A percentile compares a stretch with the other conserved stretches of the same genome.
phyloP scores from a whole-genome alignment of 331 rosid species.

The Malus hybrid region DNA sequence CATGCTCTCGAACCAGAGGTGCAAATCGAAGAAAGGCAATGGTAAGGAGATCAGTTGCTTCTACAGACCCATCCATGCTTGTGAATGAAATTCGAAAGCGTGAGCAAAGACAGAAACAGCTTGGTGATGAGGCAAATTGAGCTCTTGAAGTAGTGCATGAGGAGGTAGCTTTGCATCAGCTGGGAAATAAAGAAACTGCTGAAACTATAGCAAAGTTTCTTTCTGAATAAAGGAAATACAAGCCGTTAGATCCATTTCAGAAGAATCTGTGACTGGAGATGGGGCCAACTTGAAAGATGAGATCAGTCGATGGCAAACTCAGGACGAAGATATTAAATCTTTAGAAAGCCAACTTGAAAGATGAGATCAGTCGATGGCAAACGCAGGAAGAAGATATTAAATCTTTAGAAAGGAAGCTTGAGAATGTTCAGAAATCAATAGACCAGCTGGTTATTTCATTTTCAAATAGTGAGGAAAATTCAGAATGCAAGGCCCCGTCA shows the following conservation, averaged over 20 bases:
- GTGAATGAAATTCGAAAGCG: constrained; percentile 7
- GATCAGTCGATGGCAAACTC: constrained; percentile 60
- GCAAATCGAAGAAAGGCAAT: constrained; percentile 46
- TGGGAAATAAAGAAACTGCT: constrained; percentile 78
- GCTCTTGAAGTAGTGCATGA: constrained; percentile 88
- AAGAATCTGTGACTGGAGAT: constrained; percentile 52
- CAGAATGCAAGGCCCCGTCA: constrained; percentile 55
- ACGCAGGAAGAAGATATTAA: constrained; percentile 30
- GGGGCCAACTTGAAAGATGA: constrained; percentile 65
- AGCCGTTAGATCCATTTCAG: constrained; percentile 49
- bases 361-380: too few relatives aligned
- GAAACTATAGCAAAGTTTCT: constrained; percentile 71
- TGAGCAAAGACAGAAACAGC: constrained; percentile 79
- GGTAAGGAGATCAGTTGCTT: constrained; percentile 57
- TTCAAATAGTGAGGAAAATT: constrained; percentile 34
- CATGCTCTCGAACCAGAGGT: constrained; percentile 21
- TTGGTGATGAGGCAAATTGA: constrained; percentile 84
- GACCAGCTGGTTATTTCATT: constrained; percentile 66
- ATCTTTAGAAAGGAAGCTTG: constrained; percentile 80
- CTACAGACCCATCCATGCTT: constrained; percentile 73
- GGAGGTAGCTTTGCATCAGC: constrained; percentile 64
- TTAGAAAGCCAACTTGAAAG: too few relatives aligned
- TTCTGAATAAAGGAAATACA: constrained; percentile 67
- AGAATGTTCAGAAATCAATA: constrained; percentile 73
- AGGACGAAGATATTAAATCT: constrained; percentile 34